Evolutionary conservation across 192 early-diverging fungal genomes (phyloP).

Genomic region (Borealophlyctis nickersoniae): DNA sequence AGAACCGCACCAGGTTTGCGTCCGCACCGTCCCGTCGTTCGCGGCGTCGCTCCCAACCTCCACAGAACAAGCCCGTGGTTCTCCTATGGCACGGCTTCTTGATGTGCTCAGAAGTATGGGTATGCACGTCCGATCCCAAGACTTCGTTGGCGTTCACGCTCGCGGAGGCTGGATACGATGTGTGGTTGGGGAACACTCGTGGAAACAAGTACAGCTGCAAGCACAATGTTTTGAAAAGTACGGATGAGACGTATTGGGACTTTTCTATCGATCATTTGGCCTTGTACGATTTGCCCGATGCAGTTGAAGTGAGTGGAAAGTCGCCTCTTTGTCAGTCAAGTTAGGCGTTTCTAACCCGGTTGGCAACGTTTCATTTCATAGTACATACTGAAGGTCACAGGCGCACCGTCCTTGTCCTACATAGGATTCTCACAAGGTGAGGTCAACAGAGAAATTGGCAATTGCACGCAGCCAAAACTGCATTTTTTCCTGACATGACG

Average conservation of each 20-base stretch:
- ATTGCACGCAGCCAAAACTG: background rate
- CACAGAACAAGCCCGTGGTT: constrained; percentile 71
- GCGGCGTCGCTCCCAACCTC: constrained; percentile 1
- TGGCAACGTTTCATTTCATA: too few species aligned
- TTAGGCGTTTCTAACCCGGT: too few species aligned
- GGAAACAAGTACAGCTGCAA: constrained; percentile 94
- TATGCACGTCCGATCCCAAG: constrained; percentile 75
- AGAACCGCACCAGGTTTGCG: constrained; percentile 15
- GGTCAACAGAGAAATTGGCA: background rate
- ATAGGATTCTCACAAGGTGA: constrained; percentile 92
- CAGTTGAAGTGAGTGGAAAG: constrained; percentile 53
- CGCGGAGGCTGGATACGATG: constrained; percentile 84
- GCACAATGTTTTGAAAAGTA: constrained; percentile 64
- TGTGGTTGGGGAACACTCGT: constrained; percentile 92
- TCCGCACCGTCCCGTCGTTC: constrained; percentile 7
- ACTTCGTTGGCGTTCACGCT: constrained; percentile 76
- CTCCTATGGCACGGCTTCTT: constrained; percentile 92
- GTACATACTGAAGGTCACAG: constrained; percentile 83
- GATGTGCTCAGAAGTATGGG: constrained; percentile 91
- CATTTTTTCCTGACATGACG: constrained; percentile 3
- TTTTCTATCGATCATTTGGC: constrained; percentile 93
- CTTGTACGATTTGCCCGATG: constrained; percentile 78
- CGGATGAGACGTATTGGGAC: constrained; percentile 81
- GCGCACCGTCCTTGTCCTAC: constrained; percentile 76
- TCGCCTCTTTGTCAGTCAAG: background rate